Percentiles rank a stretch among this genome's conserved stretches.
These are phyloP conservation scores for Melaleuca quinquenervia DNA, from an alignment of 345 rosid genomes.

Conservation along the genomic window DNA sequence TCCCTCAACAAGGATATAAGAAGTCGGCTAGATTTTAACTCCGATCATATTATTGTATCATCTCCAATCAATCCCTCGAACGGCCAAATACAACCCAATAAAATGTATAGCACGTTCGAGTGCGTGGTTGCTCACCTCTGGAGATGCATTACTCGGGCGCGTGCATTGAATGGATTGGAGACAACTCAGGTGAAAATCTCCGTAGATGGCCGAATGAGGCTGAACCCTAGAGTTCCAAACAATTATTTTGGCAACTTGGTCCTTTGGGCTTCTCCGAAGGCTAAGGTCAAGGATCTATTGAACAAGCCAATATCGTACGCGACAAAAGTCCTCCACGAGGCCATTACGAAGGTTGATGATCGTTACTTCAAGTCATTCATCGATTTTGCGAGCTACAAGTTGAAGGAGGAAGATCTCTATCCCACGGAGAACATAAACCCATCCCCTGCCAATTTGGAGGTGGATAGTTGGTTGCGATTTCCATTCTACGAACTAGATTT, in stretches of 20 bases:
- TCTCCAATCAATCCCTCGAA: not conserved
- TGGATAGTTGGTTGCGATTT: slow-evolving; percentile 23
- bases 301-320: slow-evolving; percentile 9
- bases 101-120: slow-evolving; percentile 13
- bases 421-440: not conserved
- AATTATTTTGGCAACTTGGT: slow-evolving; percentile 31
- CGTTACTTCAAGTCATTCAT: slow-evolving; percentile 16
- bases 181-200: slow-evolving; percentile 11
- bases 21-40: not conserved
- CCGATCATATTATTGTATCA: not conserved
- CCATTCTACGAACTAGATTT: slow-evolving; percentile 24
- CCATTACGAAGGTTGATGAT: slow-evolving; percentile 5
- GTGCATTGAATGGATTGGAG: slow-evolving; percentile 1
- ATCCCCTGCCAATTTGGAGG: slow-evolving; percentile 6
- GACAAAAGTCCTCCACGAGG: slow-evolving; percentile 13
- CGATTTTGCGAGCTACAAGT: slow-evolving; percentile 5
- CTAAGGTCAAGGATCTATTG: slow-evolving; percentile 13
- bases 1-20: not conserved
- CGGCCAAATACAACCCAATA: not conserved
- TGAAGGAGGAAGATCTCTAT: not conserved
- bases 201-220: slow-evolving; percentile 5
- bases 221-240: slow-evolving; percentile 10
- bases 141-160: slow-evolving; percentile 16
- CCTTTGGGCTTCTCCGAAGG: slow-evolving; percentile 16
- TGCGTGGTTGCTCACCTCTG: slow-evolving; percentile 17